Conservation (phyloP, 164 flowering plant species). For the Stephania japonica region DNA sequence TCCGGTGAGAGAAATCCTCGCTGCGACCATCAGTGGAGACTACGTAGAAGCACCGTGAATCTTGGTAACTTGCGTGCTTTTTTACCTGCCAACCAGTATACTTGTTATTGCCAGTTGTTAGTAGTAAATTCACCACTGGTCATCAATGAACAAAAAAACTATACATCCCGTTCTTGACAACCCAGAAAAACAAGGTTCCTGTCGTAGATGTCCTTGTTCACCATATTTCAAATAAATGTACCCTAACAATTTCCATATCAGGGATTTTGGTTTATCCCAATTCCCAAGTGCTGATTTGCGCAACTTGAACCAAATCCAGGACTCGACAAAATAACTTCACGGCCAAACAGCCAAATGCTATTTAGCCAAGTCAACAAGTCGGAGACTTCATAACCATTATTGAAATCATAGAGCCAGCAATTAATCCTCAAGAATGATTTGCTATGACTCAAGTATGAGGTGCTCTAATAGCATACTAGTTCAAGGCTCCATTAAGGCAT, state of each 20-base stretch:
- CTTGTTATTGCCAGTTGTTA: background rate
- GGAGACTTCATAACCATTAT: background rate
- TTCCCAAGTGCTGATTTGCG: background rate
- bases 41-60: slow-evolving; percentile 64
- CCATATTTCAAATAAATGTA: background rate
- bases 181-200: background rate
- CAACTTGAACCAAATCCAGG: background rate
- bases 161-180: too few species aligned
- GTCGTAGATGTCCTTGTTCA: background rate
- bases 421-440: background rate
- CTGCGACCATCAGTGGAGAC: slow-evolving; percentile 19
- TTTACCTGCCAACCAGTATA: slow-evolving; percentile 39
- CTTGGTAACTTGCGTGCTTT: slow-evolving; percentile 48
- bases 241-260: background rate
- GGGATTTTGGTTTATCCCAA: background rate
- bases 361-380: background rate
- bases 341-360: background rate
- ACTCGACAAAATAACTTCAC: background rate
- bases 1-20: slow-evolving; percentile 11
- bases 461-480: background rate
- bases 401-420: background rate
- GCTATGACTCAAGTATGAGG: background rate
- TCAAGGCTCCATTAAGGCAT: background rate
- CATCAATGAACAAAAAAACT: background rate
- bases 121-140: background rate